Evolutionary conservation across 371 early-diverging fungal genomes (phyloP).

Genomic region (Thermomucor indicae-seudaticae): DNA sequence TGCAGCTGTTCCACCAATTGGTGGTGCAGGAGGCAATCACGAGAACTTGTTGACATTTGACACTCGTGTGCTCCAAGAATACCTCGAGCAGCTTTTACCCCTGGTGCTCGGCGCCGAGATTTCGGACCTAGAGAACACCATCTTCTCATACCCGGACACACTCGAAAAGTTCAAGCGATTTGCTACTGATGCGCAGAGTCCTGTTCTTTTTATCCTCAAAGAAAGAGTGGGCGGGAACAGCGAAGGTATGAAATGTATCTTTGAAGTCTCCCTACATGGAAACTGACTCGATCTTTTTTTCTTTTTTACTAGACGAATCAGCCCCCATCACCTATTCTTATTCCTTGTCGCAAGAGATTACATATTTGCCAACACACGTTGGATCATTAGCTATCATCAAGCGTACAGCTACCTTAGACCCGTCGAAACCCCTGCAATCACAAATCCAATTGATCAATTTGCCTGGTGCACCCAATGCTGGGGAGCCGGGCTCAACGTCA

Average conservation of each 20-base stretch:
- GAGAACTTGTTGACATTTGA: constrained; percentile 48
- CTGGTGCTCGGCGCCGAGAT: constrained; percentile 70
- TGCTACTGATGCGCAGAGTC: constrained; percentile 71
- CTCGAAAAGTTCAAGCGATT: constrained; percentile 73
- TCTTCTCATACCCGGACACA: constrained; percentile 68
- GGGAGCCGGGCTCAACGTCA: constrained; percentile 44
- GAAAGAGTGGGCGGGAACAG: constrained; percentile 62
- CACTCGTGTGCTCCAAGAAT: constrained; percentile 55
- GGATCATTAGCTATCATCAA: constrained; percentile 91
- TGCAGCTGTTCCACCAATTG: constrained; percentile 14
- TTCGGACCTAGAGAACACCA: constrained; percentile 53
- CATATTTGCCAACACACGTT: constrained; percentile 69
- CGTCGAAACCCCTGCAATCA: constrained; percentile 64
- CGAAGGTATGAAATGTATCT: constrained; percentile 26
- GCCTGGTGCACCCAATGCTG: constrained; percentile 79
- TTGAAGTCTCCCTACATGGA: neutral
- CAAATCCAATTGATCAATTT: constrained; percentile 91
- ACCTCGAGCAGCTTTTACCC: constrained; percentile 69
- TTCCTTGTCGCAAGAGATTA: constrained; percentile 72
- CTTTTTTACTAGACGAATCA: constrained; percentile 45
- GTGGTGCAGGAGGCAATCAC: constrained; percentile 10
- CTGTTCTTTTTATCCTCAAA: constrained; percentile 79
- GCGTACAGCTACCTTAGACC: constrained; percentile 72
- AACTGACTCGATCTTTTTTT: neutral
- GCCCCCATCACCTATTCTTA: constrained; percentile 50